Evolutionary conservation across 2,329 filamentous ascomycete genomes (phyloP).

Genomic region (Tolypocladium endophyticum): DNA sequence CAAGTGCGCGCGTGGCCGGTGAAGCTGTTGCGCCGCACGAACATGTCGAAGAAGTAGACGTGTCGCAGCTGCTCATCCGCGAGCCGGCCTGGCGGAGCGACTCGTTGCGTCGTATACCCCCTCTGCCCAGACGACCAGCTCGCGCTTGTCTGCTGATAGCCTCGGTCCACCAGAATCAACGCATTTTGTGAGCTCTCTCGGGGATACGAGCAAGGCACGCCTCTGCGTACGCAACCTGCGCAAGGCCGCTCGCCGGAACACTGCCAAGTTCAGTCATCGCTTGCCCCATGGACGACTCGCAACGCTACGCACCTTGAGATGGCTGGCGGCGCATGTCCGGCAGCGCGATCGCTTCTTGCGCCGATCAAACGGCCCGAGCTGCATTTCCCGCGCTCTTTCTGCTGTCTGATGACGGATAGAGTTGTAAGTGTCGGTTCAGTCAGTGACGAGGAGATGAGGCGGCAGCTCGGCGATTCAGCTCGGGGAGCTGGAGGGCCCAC

Average conservation of each 20-base stretch:
- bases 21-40: constrained; percentile 17
- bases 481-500: neutral
- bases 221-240: constrained; percentile 15
- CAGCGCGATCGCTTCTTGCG: constrained; percentile 21
- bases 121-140: neutral
- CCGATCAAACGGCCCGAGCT: constrained; percentile 21
- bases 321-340: constrained; percentile 16
- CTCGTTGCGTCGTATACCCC: neutral
- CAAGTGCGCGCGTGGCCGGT: constrained; percentile 3
- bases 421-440: neutral
- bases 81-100: neutral
- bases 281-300: neutral
- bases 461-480: neutral
- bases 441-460: neutral
- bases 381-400: neutral
- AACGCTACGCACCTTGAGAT: constrained; percentile 18
- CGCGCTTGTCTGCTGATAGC: constrained; percentile 3
- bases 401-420: neutral
- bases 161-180: constrained; percentile 12
- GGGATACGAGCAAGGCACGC: constrained; percentile 12
- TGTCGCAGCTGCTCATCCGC: constrained; percentile 9
- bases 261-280: constrained; percentile 5
- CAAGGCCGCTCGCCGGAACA: constrained; percentile 22
- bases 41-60: constrained; percentile 19
- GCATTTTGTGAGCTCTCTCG: neutral